Base-by-base conservation (phyloP, 2,329 filamentous ascomycete genomes). In the Penicillium rolfsii region DNA sequence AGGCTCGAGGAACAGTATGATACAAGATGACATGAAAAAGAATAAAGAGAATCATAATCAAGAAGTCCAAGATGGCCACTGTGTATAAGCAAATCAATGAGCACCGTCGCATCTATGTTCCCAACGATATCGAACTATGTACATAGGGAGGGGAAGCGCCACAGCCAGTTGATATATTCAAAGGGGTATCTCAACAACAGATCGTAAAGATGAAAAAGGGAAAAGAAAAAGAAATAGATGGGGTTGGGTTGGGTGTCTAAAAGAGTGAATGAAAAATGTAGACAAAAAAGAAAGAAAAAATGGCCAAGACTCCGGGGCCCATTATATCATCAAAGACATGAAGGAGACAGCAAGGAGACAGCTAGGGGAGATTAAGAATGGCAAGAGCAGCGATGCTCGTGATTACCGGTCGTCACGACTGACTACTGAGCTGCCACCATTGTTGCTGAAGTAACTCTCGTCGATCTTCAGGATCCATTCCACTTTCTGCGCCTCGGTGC, bases 381-480 rank as follows among this genome's bases (percentile, higher is more conserved):
- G 35, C 50, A 35, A 40, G 24, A 57, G 48, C 19, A n/a, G 54
- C 41, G 38, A 33, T 14, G 43, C 26, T 14, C 19, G 55, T 38
- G 22, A 43, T 67, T 62, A 71, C 59, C 64, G 62, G 50, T 66
- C 61, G 55, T 67, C 61, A 45, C 69, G 62, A 46, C 68, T 74
- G 11, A 63, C 64, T 45, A 67, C 60, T 22, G 69, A 60, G 61
- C 71, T 67, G 41, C 71, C 66, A 9, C 64, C 68, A 45, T 68
- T 68, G 58, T 68, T 76, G 61, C 76, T 79, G 70, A 87, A 86
- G 74, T 85, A 88, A 67, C 89, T 91, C 81, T 97, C 90, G 77
- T 99, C 95, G 69, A 99, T 92, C 71, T 90, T 89, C 76, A 96
- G 85, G 69, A 99, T 97, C 95, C 95, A 99, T 75, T 98, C 95